Evolutionary conservation across 768 basidiomycete species (phyloP), one percentile per base, ranked within the genome.

Genomic region (Melanogaster broomeanus): DNA sequence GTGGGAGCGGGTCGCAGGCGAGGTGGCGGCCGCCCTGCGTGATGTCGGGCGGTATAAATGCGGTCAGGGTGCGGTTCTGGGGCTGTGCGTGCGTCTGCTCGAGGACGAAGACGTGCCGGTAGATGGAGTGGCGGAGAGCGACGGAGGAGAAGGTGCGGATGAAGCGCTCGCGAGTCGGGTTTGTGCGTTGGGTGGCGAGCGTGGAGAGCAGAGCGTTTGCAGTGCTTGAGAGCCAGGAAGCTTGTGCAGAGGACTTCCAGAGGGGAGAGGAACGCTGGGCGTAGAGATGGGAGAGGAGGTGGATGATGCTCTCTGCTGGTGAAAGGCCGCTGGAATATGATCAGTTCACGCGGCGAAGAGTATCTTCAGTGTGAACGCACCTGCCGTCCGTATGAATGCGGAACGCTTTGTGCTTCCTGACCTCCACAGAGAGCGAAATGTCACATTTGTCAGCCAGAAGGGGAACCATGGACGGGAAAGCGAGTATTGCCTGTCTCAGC

Each of bases 241-340:
- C 61, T 28, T 79, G 74, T 1, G 66, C 61, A 0, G 87, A 73
- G 13, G 87, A 83, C 73, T 95, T 98, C 94, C 94, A 98, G 3
- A 96, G 66, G 0, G 84, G 66, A 9, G 71, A 75, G 0, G 91
- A 88, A 7, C 92, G 87, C 38, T 87, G 82, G 4, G 80, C 90
- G 66, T 98, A 98, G 21, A 98, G 81, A 61, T 94, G 90, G 0
- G 90, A 88, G 4, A 98, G 78, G 8, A 97, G 80, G 57, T 97
- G 88, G 0, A 93, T 71, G 3, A 80, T 77, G 9, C 74, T 68
- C 22, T 79, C 63, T 15, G 72, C 64, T 0, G 72, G 61, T 16
- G 80, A 63, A 34, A 48, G 63, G 66, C 43, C 81, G 75, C 58
- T 59, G 52, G 13, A 40, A 18, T 40, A 50, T 31, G 27, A 53